Conservation (phyloP, 192 early-diverging fungal genomes). For the Hyaloraphidium curvatum region DNA sequence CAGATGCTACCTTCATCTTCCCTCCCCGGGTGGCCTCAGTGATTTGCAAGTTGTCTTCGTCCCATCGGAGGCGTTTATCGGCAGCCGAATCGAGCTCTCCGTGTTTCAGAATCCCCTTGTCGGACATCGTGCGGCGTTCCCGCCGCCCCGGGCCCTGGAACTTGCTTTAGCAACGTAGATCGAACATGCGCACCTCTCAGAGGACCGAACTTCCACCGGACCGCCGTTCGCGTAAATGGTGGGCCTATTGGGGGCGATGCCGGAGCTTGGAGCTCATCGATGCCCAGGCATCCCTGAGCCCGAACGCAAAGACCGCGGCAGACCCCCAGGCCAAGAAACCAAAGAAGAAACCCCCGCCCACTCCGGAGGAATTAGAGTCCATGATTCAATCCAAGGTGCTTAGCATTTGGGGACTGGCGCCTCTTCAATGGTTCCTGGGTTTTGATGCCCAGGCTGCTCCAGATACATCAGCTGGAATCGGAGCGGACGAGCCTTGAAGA, state of each 20-base stretch:
- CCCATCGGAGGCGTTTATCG: slow-evolving; percentile 41
- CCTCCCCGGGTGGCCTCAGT: slow-evolving; percentile 77
- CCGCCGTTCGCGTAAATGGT: no score
- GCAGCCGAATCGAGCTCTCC: neutral
- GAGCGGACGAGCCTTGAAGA: slow-evolving; percentile 28
- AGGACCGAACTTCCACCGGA: no score
- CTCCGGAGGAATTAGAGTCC: slow-evolving; percentile 27
- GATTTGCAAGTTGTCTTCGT: slow-evolving; percentile 76
- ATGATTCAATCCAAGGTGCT: slow-evolving; percentile 37
- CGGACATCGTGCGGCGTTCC: neutral
- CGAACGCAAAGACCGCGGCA: neutral
- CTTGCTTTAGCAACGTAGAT: no score
- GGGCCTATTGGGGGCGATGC: no score
- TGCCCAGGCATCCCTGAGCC: no score
- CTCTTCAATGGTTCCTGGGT: no score
- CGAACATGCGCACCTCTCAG: no score
- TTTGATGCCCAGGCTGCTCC: no score
- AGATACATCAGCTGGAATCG: slow-evolving; percentile 30
- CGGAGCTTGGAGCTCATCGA: no score
- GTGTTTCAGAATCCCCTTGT: neutral
- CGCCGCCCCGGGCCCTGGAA: no score
- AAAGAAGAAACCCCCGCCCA: slow-evolving; percentile 16
- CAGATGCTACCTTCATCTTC: no score
- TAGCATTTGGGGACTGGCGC: no score
- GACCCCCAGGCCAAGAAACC: neutral